Conservation (phyloP, 805 yeast genomes). For the Crinitomyces ghanaensis region DNA sequence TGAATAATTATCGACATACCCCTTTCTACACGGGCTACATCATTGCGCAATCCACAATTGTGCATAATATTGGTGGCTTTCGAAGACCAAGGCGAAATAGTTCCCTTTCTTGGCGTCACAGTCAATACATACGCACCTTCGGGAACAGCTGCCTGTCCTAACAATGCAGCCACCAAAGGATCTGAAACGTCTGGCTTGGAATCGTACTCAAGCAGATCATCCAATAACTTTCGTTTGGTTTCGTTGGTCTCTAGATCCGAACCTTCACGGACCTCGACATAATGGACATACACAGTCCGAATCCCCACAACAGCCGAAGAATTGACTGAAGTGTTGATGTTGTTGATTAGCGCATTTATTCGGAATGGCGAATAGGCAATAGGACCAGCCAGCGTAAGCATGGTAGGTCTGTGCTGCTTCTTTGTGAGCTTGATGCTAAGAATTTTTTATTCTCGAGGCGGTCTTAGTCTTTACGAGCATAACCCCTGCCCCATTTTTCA, state of each 20-base stretch:
- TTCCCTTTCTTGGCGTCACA: conserved; percentile 85
- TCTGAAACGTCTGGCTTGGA: conserved; percentile 46
- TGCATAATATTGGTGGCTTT: conserved; percentile 92
- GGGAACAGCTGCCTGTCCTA: conserved; percentile 23
- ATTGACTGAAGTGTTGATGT: conserved; percentile 61
- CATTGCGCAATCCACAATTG: conserved; percentile 69
- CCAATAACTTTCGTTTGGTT: conserved; percentile 32
- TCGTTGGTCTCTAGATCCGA: conserved; percentile 21
- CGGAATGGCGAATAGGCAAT: conserved; percentile 82
- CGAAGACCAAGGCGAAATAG: conserved; percentile 98
- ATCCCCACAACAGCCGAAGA: conserved; percentile 57
- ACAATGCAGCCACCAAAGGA: conserved; percentile 31
- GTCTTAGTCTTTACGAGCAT: too few relatives aligned
- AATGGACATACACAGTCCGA: conserved; percentile 70
- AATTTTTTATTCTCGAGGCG: too few relatives aligned
- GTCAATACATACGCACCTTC: conserved; percentile 46
- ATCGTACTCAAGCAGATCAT: conserved; percentile 65
- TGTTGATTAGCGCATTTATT: conserved; percentile 57
- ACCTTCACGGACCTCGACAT: conserved; percentile 44
- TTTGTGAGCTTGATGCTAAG: too few relatives aligned
- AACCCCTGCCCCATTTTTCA: too few relatives aligned
- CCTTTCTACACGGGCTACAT: conserved; percentile 78
- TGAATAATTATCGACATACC: conserved; percentile 69
- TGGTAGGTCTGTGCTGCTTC: too few relatives aligned
- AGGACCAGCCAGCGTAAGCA: conserved; percentile 69